Evolutionary conservation across 2,329 filamentous ascomycete species (phyloP), one percentile per base, ranked within the genome.

Genomic region (Beauveria australis): DNA sequence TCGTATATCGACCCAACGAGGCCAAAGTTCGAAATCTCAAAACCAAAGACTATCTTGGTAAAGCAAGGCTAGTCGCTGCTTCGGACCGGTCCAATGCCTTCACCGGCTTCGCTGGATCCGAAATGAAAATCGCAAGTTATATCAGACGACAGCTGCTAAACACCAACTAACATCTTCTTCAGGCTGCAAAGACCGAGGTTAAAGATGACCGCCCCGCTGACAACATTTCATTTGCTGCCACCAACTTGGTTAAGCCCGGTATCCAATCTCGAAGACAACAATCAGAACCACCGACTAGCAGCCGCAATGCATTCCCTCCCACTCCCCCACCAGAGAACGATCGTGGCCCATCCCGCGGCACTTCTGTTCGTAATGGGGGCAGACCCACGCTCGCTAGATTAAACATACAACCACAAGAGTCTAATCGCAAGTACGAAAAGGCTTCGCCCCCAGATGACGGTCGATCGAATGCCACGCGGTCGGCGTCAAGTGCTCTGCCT

Each of bases 21-120:
- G 92, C 94, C 64, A 99, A 99, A 75, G 94, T 99, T 66, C 95
- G 95, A 76, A 99, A 99, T 70, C 79, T 99, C 69, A 96, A 97
- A 79, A 91, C 92, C 24, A 97, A 97, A 73, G 92, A 99, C 71
- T 99, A 99, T 69, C 85, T 99, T 3, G 94, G 94, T 63, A 97
- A 97, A 75, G 92, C 94, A n/a, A 85, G 91, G 63, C 80, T 99
- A 40, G 90, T 99, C 9, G 94, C 94, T 26, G 89, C 92, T 28
- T 90, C 91, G 1, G 91, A 96, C 69, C 83, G 88, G 60, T 78
- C 83, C 65, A 93, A 92, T 73, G 88, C 86, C 28, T 94, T 91
- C 68, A 93, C 89, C 49, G 91, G 91, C 49, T 93, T 92, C 72
- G 81, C 88, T 64, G 91, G 88, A 49, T 85, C 86, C 2, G 91